phyloP scores from a whole-genome alignment of 2,329 filamentous ascomycete species.

The Talaromyces sp. region DNA sequence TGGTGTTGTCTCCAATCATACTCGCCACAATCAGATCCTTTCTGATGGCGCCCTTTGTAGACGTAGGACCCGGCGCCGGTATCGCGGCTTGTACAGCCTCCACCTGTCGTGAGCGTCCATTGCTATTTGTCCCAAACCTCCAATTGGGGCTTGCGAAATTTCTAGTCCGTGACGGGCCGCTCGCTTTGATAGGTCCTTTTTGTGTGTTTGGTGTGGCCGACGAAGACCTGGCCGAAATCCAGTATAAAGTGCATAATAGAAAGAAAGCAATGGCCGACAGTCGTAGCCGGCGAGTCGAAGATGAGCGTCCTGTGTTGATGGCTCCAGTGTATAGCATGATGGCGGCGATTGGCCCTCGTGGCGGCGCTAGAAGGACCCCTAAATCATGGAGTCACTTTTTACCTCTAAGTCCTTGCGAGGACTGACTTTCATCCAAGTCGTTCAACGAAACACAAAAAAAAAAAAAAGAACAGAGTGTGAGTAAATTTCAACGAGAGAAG shows the following conservation, averaged over 20 bases:
- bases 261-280: slow-evolving; percentile 5
- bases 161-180: not conserved
- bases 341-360: not conserved
- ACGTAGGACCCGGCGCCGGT: slow-evolving; percentile 8
- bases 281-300: slow-evolving; percentile 9
- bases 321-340: slow-evolving; percentile 1
- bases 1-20: slow-evolving; percentile 38
- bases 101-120: slow-evolving; percentile 1
- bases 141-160: slow-evolving; percentile 4
- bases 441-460: not conserved
- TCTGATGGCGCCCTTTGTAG: slow-evolving; percentile 9
- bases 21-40: slow-evolving; percentile 40
- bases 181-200: not conserved
- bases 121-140: not conserved
- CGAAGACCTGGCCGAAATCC: not conserved
- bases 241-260: slow-evolving; percentile 16
- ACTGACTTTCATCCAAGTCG: not conserved
- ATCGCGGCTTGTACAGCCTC: slow-evolving; percentile 5
- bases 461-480: not conserved
- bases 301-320: slow-evolving; percentile 1
- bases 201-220: not conserved
- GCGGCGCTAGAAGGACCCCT: slow-evolving; percentile 1
- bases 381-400: slow-evolving; percentile 1
- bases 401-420: not conserved
- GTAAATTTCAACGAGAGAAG: not conserved